Conservation (phyloP, 805 yeast species). For the Lipomyces japonicus region DNA sequence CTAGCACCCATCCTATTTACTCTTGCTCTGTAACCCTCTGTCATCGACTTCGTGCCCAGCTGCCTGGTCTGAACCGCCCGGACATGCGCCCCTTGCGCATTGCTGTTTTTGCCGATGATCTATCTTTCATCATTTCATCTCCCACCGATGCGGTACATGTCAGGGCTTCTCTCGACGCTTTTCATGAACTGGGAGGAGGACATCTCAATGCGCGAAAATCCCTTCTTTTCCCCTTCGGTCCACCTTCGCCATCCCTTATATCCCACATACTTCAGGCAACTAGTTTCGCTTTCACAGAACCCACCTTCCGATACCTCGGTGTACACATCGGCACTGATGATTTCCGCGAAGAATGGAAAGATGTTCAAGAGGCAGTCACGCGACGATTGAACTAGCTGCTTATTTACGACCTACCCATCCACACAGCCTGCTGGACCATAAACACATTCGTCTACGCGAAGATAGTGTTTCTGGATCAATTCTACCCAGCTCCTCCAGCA, state of each 20-base stretch:
- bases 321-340: background rate
- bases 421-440: background rate
- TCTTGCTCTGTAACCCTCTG: background rate
- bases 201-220: background rate
- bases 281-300: background rate
- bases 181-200: background rate
- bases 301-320: background rate
- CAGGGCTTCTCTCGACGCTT: background rate
- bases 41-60: background rate
- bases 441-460: conserved; percentile 1
- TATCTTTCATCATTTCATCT: background rate
- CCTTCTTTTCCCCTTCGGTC: background rate
- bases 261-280: background rate
- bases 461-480: conserved; percentile 1
- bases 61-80: background rate
- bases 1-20: background rate
- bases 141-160: background rate
- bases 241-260: background rate
- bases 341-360: background rate
- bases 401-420: background rate
- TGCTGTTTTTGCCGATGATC: conserved; percentile 1
- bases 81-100: background rate
- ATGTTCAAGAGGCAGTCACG: background rate
- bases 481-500: conserved; percentile 1
- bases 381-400: background rate